These are phyloP conservation scores for Claviceps spartinae DNA, from an alignment of 2,329 filamentous ascomycete genomes.

Conservation along the genomic window DNA sequence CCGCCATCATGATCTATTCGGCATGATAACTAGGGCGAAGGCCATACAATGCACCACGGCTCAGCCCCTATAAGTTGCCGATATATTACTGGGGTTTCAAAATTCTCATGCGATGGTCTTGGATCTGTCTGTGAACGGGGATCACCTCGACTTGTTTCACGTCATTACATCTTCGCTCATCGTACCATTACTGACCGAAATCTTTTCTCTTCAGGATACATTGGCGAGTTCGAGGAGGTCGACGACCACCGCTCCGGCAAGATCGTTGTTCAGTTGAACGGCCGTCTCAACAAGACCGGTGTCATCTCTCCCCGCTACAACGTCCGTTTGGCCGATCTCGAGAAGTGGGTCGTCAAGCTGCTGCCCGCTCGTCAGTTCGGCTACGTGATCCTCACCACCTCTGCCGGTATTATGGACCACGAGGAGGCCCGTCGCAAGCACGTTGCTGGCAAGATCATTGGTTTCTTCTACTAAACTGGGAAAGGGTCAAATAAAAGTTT, in stretches of 20 bases:
- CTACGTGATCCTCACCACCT: slow-evolving; percentile 98
- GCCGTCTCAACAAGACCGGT: slow-evolving; percentile 95
- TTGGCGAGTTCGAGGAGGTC: slow-evolving; percentile 98
- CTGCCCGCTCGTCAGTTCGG: slow-evolving; percentile 99
- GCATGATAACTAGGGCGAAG: slow-evolving; percentile 99
- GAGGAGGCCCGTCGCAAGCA: slow-evolving; percentile 99
- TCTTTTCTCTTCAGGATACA: slow-evolving; percentile 57
- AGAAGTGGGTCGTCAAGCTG: slow-evolving; percentile 99
- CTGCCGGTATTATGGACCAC: slow-evolving; percentile 99
- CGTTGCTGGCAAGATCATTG: slow-evolving; percentile 97
- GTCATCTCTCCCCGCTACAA: slow-evolving; percentile 99
- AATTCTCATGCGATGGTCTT: slow-evolving; percentile 62
- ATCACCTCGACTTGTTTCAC: slow-evolving; percentile 8
- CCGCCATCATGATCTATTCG: slow-evolving; percentile 40
- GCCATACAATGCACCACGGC: slow-evolving; percentile 64
- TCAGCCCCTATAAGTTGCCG: slow-evolving; percentile 99
- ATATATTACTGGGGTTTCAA: slow-evolving; percentile 52
- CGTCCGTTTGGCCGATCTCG: slow-evolving; percentile 90
- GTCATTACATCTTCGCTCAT: slow-evolving; percentile 69
- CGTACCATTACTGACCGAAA: slow-evolving; percentile 64
- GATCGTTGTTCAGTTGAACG: slow-evolving; percentile 99
- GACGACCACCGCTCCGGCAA: slow-evolving; percentile 99
- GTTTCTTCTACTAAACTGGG: slow-evolving; percentile 84
- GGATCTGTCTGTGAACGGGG: slow-evolving; percentile 36
- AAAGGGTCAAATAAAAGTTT: slow-evolving; percentile 13